Conservation (phyloP, 768 basidiomycete species). For the Cystobasidium tubakii region DNA sequence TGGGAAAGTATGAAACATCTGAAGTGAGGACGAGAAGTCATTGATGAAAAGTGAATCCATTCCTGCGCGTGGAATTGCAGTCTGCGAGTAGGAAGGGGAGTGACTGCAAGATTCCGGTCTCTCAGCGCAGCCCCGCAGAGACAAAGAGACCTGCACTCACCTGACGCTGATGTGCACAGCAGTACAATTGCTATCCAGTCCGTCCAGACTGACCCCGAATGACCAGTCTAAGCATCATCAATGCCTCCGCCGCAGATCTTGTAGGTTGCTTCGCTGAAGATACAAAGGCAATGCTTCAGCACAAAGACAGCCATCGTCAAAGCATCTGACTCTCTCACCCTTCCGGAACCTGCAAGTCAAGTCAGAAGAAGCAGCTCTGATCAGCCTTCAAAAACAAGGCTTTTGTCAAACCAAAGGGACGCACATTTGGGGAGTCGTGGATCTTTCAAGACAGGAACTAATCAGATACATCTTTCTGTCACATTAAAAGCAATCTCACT, state of each 20-base stretch:
- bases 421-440: conserved; percentile 12
- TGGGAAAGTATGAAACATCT: neutral
- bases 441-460: too few relatives aligned
- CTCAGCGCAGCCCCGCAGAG: too few relatives aligned
- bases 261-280: conserved; percentile 28
- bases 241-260: conserved; percentile 28
- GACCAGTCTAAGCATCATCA: conserved; percentile 18
- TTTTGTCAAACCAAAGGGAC: neutral
- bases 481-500: neutral
- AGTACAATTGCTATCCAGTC: too few relatives aligned
- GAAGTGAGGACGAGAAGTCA: too few relatives aligned
- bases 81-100: too few relatives aligned
- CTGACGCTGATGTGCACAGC: too few relatives aligned
- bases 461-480: neutral
- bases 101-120: too few relatives aligned
- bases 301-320: neutral
- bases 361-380: neutral
- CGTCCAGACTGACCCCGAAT: neutral
- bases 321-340: conserved; percentile 16
- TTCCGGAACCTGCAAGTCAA: conserved; percentile 18
- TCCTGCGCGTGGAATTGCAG: too few relatives aligned
- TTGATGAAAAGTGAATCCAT: too few relatives aligned
- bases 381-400: too few relatives aligned
- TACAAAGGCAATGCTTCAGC: neutral
- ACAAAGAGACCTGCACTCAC: too few relatives aligned